A percentile compares a stretch with the other conserved stretches of the same genome.
Evolutionary conservation across 495 filamentous ascomycete genomes (phyloP).

Genomic region (Podospora fimiseda): DNA sequence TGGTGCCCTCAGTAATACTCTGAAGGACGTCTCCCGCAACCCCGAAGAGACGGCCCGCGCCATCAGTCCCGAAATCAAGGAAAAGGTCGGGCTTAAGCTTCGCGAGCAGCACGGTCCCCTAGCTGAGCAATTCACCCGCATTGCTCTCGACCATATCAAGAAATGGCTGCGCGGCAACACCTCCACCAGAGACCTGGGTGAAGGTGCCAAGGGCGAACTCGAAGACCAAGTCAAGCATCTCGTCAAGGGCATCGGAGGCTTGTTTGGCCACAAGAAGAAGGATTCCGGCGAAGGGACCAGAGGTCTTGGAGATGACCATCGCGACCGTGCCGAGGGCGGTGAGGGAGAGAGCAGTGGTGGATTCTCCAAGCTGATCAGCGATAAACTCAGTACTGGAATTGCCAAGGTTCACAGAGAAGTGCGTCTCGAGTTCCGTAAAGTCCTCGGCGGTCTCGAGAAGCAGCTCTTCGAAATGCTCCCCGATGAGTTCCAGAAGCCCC

Average conservation of each 20-base stretch:
- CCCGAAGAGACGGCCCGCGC: conserved; percentile 31
- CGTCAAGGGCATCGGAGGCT: conserved; percentile 28
- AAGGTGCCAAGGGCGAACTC: conserved; percentile 30
- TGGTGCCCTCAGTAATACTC: conserved; percentile 27
- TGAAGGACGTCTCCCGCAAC: conserved; percentile 28
- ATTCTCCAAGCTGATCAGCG: conserved; percentile 32
- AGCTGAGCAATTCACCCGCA: conserved; percentile 31
- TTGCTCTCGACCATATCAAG: conserved; percentile 32
- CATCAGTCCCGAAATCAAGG: conserved; percentile 32
- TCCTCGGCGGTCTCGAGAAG: conserved; percentile 29
- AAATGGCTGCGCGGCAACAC: conserved; percentile 31
- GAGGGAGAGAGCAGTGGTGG: conserved; percentile 14
- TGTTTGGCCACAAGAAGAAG: conserved; percentile 26
- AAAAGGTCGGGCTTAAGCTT: conserved; percentile 24
- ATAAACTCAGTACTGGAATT: conserved; percentile 30
- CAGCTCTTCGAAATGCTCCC: conserved; percentile 31
- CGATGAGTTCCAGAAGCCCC: conserved; percentile 25
- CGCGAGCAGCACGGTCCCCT: conserved; percentile 25
- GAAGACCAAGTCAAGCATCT: conserved; percentile 33
- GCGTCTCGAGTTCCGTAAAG: conserved; percentile 31
- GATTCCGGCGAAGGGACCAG: conserved; percentile 13
- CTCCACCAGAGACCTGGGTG: conserved; percentile 27
- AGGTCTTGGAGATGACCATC: conserved; percentile 11
- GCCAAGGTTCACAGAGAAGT: conserved; percentile 29
- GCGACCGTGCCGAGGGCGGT: conserved; percentile 11